A percentile compares a stretch with the other conserved stretches of the same genome.
Evolutionary conservation across 75 land plant genomes (phyloP).

Genomic region (Pinus taeda): DNA sequence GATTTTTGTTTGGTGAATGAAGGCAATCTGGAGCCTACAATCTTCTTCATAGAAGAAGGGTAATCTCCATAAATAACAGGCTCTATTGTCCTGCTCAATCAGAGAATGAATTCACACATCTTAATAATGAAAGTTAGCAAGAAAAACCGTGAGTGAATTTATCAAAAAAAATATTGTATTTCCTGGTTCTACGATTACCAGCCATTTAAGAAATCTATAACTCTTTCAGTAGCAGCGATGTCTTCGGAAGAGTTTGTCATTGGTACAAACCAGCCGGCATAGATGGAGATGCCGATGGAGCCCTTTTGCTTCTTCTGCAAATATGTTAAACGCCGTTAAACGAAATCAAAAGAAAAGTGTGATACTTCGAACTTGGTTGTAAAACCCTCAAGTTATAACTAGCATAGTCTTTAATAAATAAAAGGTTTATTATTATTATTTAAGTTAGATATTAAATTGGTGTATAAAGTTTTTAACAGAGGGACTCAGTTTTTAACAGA

Average conservation of each 20-base stretch:
- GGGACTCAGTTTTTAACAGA: too few relatives aligned
- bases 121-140: background rate
- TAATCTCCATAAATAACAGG: conserved; percentile 71
- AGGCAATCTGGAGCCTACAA: conserved; percentile 44
- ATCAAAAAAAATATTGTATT: too few relatives aligned
- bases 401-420: too few relatives aligned
- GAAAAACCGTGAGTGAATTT: background rate
- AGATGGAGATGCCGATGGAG: conserved; percentile 42
- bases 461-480: too few relatives aligned
- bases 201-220: conserved; percentile 47
- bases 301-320: conserved; percentile 60
- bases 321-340: background rate
- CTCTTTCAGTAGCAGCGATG: conserved; percentile 47
- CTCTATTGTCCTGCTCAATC: conserved; percentile 28
- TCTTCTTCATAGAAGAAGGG: conserved; percentile 51
- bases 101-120: background rate
- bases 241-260: conserved; percentile 43
- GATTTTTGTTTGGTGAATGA: conserved; percentile 43
- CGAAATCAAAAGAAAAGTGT: too few relatives aligned
- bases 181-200: too few relatives aligned
- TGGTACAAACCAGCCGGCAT: conserved; percentile 35
- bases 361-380: too few relatives aligned
- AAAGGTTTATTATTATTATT: too few relatives aligned
- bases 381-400: too few relatives aligned
- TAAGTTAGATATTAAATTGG: too few relatives aligned